Evolutionary conservation across 1,284 basidiomycete species (phyloP), one percentile per base, ranked within the genome.

Genomic region (Earliella scabrosa): DNA sequence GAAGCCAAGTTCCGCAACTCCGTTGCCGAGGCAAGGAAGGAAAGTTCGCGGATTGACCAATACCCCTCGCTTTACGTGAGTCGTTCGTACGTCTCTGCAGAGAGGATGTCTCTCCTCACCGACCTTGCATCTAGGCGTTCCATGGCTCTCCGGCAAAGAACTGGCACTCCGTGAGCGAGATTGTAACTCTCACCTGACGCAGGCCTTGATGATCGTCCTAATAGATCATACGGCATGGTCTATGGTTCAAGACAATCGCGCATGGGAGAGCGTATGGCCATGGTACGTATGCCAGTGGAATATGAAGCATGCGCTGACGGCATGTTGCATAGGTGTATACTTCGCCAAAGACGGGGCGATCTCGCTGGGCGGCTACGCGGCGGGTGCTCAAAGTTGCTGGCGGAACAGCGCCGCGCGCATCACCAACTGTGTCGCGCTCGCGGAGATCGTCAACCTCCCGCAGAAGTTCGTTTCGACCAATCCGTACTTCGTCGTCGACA

Each of bases 81-180:
- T 60, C 35, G 18, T 34, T n/a, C 18, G 14, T n/a, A n/a, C n/a
- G n/a, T n/a, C n/a, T n/a, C n/a, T n/a, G n/a, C n/a, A n/a, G n/a
- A n/a, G n/a, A n/a, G n/a, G n/a, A n/a, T n/a, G n/a, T n/a, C n/a
- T n/a, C n/a, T n/a, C n/a, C n/a, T n/a, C n/a, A n/a, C n/a, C n/a
- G n/a, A n/a, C n/a, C n/a, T n/a, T n/a, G n/a, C n/a, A 4, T 49
- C 1, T 52, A 86, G 83, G 85, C 82, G 7, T 87, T 86, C 66
- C 85, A 87, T 65, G 85, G 85, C 0, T 87, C 84, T 3, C 74
- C 80, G 1, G 61, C 82, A 14, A 74, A 70, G 50, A 87, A 87
- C 54, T 87, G 85, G 85, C 85, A 87, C 68, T 87, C 85, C 35
- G 85, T 83, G n/a, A n/a, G n/a, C n/a, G n/a, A n/a, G n/a, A n/a